phyloP scores from a whole-genome alignment of 2,329 filamentous ascomycete genomes.

The Trichophyton simii region DNA sequence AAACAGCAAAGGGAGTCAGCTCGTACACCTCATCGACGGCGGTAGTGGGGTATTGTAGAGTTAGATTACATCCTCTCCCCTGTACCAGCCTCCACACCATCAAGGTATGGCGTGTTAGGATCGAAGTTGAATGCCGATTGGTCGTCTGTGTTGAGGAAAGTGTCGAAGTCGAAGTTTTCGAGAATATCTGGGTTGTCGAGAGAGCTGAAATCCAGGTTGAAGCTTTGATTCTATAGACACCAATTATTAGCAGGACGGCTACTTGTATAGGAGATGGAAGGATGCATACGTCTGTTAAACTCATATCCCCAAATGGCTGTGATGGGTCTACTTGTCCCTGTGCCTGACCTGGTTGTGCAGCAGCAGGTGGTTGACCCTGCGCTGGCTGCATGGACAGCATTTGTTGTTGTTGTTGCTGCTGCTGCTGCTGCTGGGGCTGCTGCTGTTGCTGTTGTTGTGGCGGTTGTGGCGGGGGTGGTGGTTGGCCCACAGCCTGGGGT shows the following conservation, averaged over 20 bases:
- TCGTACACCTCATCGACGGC: background rate
- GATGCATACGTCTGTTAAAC: background rate
- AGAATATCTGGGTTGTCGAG: constrained; percentile 37
- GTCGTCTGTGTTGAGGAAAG: constrained; percentile 49
- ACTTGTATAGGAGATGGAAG: background rate
- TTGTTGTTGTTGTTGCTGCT: constrained; percentile 19
- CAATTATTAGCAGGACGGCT: background rate
- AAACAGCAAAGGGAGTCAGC: background rate
- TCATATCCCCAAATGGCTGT: constrained; percentile 8
- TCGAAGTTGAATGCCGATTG: constrained; percentile 33
- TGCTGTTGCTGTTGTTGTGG: constrained; percentile 16
- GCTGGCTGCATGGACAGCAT: constrained; percentile 9
- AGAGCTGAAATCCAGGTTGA: constrained; percentile 34
- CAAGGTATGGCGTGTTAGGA: constrained; percentile 27
- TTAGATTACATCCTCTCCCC: constrained; percentile 25
- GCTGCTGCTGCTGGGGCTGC: constrained; percentile 16
- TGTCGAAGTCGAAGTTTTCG: constrained; percentile 53
- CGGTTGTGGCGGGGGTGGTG: constrained; percentile 11
- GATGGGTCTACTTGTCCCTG: constrained; percentile 20
- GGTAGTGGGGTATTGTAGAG: background rate
- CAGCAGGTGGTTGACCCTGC: constrained; percentile 1
- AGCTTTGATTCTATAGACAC: constrained; percentile 20
- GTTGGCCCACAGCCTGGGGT: constrained; percentile 16
- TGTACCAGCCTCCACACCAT: constrained; percentile 34
- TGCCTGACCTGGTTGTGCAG: constrained; percentile 17